A percentile compares a stretch with the other conserved stretches of the same genome.
Evolutionary conservation across 495 filamentous ascomycete species (phyloP).

Genomic region (Tetracladium marchalianum): DNA sequence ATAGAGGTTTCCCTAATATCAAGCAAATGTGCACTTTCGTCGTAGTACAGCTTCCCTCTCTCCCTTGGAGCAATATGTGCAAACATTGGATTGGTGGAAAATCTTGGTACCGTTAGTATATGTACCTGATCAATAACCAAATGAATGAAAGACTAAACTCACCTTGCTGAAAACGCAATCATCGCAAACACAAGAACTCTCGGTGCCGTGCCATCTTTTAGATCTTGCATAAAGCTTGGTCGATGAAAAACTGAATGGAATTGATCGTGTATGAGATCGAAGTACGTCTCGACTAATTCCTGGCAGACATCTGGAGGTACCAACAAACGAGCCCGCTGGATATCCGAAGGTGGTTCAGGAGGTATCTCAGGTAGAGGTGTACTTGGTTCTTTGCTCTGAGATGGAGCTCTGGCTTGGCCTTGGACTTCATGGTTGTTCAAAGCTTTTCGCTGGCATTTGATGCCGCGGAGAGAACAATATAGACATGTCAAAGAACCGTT

Average conservation of each 20-base stretch:
- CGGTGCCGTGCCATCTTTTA: conserved; percentile 14
- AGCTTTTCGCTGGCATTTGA: conserved; percentile 10
- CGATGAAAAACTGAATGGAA: conserved; percentile 30
- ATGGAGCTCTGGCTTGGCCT: not conserved
- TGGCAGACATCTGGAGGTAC: conserved; percentile 12
- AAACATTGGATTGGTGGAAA: conserved; percentile 20
- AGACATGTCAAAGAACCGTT: conserved; percentile 1
- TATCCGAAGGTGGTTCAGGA: not conserved
- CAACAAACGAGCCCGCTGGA: not conserved
- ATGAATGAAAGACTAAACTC: not conserved
- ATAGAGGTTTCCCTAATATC: conserved; percentile 24
- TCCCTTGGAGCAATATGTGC: conserved; percentile 15
- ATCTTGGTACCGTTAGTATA: conserved; percentile 4
- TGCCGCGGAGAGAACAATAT: conserved; percentile 8
- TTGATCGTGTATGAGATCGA: conserved; percentile 31
- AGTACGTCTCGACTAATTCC: conserved; percentile 28
- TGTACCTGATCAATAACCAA: not conserved
- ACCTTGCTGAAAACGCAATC: conserved; percentile 24
- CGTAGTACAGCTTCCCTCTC: conserved; percentile 15
- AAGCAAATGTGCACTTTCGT: conserved; percentile 18
- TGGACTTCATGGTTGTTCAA: not conserved
- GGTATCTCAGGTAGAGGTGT: too few relatives aligned
- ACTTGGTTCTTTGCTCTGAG: too few relatives aligned
- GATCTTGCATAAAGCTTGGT: conserved; percentile 22
- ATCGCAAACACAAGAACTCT: conserved; percentile 21